phyloP scores from a whole-genome alignment of 2,329 filamentous ascomycete species.

The Shiraia bambusicola region DNA sequence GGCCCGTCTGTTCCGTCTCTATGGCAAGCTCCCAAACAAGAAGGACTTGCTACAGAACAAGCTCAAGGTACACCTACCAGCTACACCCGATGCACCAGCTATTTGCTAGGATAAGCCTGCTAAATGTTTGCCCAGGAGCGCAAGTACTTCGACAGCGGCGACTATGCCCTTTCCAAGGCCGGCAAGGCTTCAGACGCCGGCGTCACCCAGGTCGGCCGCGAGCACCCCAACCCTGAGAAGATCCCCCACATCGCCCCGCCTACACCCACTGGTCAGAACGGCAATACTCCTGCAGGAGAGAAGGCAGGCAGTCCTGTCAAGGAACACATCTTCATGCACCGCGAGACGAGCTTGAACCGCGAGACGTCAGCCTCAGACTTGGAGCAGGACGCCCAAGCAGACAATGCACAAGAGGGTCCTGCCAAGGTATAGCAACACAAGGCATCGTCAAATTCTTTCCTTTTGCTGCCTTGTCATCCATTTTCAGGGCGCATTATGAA shows the following conservation, averaged over 20 bases:
- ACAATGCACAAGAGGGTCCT: conserved; percentile 14
- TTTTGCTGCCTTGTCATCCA: not conserved
- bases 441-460: conserved; percentile 1
- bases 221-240: conserved; percentile 93
- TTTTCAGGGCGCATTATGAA: conserved; percentile 7
- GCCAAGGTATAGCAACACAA: conserved; percentile 21
- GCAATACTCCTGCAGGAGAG: conserved; percentile 41
- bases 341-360: conserved; percentile 74
- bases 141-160: conserved; percentile 94
- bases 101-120: not conserved
- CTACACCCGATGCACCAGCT: not conserved
- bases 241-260: conserved; percentile 85
- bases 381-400: conserved; percentile 37
- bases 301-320: conserved; percentile 77
- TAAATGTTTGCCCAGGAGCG: conserved; percentile 63
- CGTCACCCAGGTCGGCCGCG: conserved; percentile 87
- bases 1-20: conserved; percentile 93
- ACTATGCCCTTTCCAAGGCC: conserved; percentile 95
- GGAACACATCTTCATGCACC: conserved; percentile 83
- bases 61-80: conserved; percentile 65
- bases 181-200: conserved; percentile 94
- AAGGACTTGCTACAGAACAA: conserved; percentile 98
- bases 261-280: conserved; percentile 45
- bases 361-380: conserved; percentile 73
- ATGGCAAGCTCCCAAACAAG: conserved; percentile 95